Percentiles rank a stretch among this genome's conserved stretches.
These are phyloP conservation scores for Lasiodiplodia hormozganensis DNA, from an alignment of 2,329 filamentous ascomycete genomes.

Conservation along the genomic window DNA sequence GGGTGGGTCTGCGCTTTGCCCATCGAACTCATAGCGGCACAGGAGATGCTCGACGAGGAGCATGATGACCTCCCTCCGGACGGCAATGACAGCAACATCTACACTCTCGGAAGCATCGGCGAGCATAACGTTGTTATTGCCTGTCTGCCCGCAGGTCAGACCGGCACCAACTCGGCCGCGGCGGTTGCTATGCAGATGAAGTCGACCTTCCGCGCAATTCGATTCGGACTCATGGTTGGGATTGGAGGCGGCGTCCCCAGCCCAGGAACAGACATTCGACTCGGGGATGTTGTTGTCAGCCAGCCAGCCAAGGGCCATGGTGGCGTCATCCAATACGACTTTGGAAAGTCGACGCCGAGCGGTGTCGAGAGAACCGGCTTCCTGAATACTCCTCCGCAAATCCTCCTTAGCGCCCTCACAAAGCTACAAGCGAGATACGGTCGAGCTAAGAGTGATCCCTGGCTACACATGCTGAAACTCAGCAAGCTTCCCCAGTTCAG, in stretches of 20 bases:
- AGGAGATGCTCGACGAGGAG: constrained; percentile 41
- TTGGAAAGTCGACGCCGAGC: constrained; percentile 32
- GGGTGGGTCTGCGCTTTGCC: constrained; percentile 45
- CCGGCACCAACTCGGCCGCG: constrained; percentile 45
- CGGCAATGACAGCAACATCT: constrained; percentile 35
- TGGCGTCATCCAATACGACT: constrained; percentile 37
- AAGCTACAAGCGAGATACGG: constrained; percentile 29
- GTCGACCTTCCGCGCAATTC: constrained; percentile 42
- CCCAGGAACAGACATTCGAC: constrained; percentile 34
- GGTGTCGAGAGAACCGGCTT: constrained; percentile 31
- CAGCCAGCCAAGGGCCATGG: constrained; percentile 32
- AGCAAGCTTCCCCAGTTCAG: constrained; percentile 29
- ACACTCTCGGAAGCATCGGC: constrained; percentile 37
- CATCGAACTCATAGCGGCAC: constrained; percentile 41
- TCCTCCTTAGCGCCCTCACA: constrained; percentile 31
- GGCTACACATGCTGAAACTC: constrained; percentile 25
- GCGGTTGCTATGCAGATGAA: constrained; percentile 41
- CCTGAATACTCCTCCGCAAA: constrained; percentile 29
- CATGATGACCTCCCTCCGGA: constrained; percentile 32
- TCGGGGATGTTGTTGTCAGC: constrained; percentile 39
- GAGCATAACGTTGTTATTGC: constrained; percentile 46
- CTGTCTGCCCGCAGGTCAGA: constrained; percentile 41
- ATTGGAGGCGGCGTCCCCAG: constrained; percentile 47
- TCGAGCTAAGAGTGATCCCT: constrained; percentile 20
- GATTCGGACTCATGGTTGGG: constrained; percentile 53